phyloP scores from a whole-genome alignment of 768 basidiomycete species.

The Lactarius sp. region DNA sequence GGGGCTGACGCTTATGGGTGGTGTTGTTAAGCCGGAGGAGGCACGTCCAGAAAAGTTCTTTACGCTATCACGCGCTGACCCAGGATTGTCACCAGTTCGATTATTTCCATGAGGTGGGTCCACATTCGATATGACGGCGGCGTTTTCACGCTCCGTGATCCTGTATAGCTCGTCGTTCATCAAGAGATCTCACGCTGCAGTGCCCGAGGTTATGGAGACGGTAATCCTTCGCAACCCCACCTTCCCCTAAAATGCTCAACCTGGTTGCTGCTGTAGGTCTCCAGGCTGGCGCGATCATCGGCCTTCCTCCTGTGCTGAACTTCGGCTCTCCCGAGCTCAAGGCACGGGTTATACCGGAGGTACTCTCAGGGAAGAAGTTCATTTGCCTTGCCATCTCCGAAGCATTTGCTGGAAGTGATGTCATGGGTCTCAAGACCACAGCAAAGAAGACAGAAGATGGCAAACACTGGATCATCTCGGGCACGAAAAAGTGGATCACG shows the following conservation, averaged over 20 bases:
- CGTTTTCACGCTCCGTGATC: slow-evolving; percentile 3
- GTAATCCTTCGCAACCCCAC: slow-evolving; percentile 27
- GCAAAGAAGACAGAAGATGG: slow-evolving; percentile 80
- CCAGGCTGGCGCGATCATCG: slow-evolving; percentile 73
- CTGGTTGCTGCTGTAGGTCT: slow-evolving; percentile 41
- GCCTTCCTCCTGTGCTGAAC: slow-evolving; percentile 79
- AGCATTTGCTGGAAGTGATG: slow-evolving; percentile 84
- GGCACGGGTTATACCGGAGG: slow-evolving; percentile 51
- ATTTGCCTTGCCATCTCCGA: slow-evolving; percentile 87
- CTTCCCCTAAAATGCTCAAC: background rate
- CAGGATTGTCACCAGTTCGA: slow-evolving; percentile 48
- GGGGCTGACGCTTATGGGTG: slow-evolving; percentile 70
- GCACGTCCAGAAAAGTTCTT: slow-evolving; percentile 33
- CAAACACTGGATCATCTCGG: slow-evolving; percentile 80
- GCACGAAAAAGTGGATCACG: slow-evolving; percentile 87
- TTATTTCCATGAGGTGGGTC: slow-evolving; percentile 73
- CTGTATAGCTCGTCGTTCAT: slow-evolving; percentile 36
- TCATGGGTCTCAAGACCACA: slow-evolving; percentile 70
- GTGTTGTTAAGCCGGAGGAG: slow-evolving; percentile 71
- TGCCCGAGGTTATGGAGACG: slow-evolving; percentile 78
- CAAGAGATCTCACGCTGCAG: slow-evolving; percentile 44
- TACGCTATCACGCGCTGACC: background rate
- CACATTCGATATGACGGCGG: background rate
- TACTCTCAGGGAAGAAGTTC: slow-evolving; percentile 71
- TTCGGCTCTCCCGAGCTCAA: slow-evolving; percentile 65